phyloP scores from a whole-genome alignment of 2,329 filamentous ascomycete species.

The Aspergillus novoparasiticus region DNA sequence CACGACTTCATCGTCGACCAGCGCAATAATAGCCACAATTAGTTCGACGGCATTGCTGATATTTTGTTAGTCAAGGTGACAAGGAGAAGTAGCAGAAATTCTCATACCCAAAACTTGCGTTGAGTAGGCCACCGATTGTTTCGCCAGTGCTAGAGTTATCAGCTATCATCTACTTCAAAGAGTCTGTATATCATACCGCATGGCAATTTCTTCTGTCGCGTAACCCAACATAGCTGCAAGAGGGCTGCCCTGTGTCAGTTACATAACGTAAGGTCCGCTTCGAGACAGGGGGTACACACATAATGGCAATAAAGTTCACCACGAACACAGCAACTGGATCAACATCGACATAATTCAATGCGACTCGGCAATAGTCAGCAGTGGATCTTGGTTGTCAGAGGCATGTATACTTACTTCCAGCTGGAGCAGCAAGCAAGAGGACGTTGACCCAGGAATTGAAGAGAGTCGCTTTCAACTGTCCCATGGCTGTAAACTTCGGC shows the following conservation, averaged over 20 bases:
- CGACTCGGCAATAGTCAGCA: slow-evolving; percentile 50
- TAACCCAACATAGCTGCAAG: slow-evolving; percentile 84
- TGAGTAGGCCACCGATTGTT: slow-evolving; percentile 83
- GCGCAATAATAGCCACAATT: slow-evolving; percentile 83
- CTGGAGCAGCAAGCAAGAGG: slow-evolving; percentile 74
- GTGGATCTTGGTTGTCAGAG: background rate
- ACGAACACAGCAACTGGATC: slow-evolving; percentile 71
- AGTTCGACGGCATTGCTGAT: slow-evolving; percentile 79
- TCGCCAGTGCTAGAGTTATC: slow-evolving; percentile 64
- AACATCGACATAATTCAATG: slow-evolving; percentile 65
- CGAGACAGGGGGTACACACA: slow-evolving; percentile 43
- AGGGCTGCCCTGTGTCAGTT: slow-evolving; percentile 48
- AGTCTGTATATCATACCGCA: slow-evolving; percentile 45
- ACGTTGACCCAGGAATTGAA: slow-evolving; percentile 87
- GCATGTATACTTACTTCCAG: slow-evolving; percentile 56
- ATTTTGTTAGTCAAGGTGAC: slow-evolving; percentile 8
- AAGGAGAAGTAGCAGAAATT: background rate
- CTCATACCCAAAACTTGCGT: slow-evolving; percentile 75
- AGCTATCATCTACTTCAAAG: background rate
- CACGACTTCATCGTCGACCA: slow-evolving; percentile 71
- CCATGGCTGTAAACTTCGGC: slow-evolving; percentile 40
- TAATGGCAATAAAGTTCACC: slow-evolving; percentile 91
- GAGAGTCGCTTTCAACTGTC: slow-evolving; percentile 64
- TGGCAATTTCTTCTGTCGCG: slow-evolving; percentile 85
- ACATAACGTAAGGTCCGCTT: background rate